Evolutionary conservation across 805 yeast genomes (phyloP).

Genomic region (Diddensiella transvaalensis): DNA sequence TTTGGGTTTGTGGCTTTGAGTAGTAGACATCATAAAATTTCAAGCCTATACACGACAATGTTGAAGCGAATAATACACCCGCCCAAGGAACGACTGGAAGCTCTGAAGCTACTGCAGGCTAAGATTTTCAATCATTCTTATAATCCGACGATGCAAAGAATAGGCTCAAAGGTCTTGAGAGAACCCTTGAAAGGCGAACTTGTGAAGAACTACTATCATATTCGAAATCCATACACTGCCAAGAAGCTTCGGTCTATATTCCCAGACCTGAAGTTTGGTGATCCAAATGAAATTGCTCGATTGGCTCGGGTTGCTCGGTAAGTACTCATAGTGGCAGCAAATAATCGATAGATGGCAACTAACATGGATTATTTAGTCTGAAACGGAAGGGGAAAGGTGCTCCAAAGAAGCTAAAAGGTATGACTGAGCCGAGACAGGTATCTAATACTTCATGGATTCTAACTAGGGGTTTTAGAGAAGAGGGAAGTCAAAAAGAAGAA

Average conservation of each 20-base stretch:
- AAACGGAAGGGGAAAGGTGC: constrained; percentile 25
- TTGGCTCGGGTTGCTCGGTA: constrained; percentile 21
- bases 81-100: constrained; percentile 26
- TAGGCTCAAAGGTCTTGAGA: constrained; percentile 34
- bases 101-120: constrained; percentile 29
- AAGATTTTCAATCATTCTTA: constrained; percentile 31
- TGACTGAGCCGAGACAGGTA: too few relatives aligned
- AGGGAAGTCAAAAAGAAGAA: not conserved
- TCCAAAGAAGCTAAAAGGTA: constrained; percentile 25
- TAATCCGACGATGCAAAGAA: constrained; percentile 32
- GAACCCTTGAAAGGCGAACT: constrained; percentile 32
- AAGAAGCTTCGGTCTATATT: constrained; percentile 16
- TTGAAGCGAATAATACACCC: not conserved
- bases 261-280: constrained; percentile 22
- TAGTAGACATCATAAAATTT: too few relatives aligned
- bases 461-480: not conserved
- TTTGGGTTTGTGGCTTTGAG: too few relatives aligned
- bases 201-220: constrained; percentile 33
- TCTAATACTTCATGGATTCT: too few relatives aligned
- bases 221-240: constrained; percentile 19
- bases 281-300: constrained; percentile 20
- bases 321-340: not conserved
- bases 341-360: not conserved
- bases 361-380: constrained; percentile 4
- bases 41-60: too few relatives aligned